Evolutionary conservation across 2,329 filamentous ascomycete genomes (phyloP), one percentile per base, ranked within the genome.

Genomic region (Trichoderma oligosporum): DNA sequence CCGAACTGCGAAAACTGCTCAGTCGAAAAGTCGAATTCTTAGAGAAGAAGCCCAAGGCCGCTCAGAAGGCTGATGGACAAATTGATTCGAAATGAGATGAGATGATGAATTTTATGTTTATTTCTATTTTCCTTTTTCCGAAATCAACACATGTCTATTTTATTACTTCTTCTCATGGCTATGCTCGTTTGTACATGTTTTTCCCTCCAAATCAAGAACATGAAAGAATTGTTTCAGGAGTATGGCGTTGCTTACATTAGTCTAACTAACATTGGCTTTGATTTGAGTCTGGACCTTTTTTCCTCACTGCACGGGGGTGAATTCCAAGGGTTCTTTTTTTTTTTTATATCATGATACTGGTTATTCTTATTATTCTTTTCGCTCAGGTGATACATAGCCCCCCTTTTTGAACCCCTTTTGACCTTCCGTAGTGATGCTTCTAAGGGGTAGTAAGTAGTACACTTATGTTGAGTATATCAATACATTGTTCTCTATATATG

Each of bases 1-100:
- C 82, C 0, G 82, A 84, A 67, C 67, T 85, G 61, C 74, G 82
- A 47, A 76, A 75, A 59, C 65, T 85, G 38, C 66, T 85, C 38
- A 82, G 76, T 62, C 72, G 74, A 41, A 73, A 76, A 48, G 73
- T 80, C 7, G 76, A 77, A 51, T 79, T 20, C 71, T 74, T 22
- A 67, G 72, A 55, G 4, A 55, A 45, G 16, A 55, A 55, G 35
- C 66, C 67, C 38, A 71, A 67, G 11, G 71, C 73, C 18, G 68
- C 68, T 16, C 60, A 70, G 51, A 69, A 71, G 16, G 70, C 71
- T 2, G 71, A 74, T 8, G 72, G 70, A 7, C 71, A 73, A 68
- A 68, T 70, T 5, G 63, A 58, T 6, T 39, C 54, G 5, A 59
- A 59, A 39, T 59, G 66, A 68, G n/a, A 18, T 18, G 47, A 36